A percentile compares a stretch with the other conserved stretches of the same genome.
phyloP scores from a whole-genome alignment of 306 rosid genomes.

The Sphenostylis stenocarpa region DNA sequence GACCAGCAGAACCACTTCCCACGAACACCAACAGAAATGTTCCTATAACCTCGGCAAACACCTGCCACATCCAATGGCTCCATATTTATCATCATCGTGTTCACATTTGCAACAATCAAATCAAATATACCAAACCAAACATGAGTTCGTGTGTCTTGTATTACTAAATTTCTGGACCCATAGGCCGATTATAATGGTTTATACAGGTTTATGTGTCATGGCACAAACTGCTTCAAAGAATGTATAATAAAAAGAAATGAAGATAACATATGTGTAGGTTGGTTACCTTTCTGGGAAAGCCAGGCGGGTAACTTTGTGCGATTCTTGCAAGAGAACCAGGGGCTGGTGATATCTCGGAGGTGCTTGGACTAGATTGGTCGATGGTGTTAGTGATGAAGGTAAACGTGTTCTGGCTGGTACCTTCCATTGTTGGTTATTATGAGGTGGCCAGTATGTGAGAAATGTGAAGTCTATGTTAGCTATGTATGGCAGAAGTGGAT shows the following conservation, averaged over 20 bases:
- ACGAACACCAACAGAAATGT: slow-evolving; percentile 77
- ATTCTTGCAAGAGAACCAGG: slow-evolving; percentile 2
- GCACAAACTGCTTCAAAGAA: background rate
- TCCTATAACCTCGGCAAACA: slow-evolving; percentile 72
- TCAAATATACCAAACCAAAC: background rate
- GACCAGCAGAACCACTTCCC: slow-evolving; percentile 68
- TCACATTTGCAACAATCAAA: background rate
- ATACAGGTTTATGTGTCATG: background rate
- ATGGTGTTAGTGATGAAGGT: background rate
- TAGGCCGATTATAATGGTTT: too few relatives aligned
- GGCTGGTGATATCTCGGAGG: background rate
- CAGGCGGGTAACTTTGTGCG: slow-evolving; percentile 47
- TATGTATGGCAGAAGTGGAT: background rate
- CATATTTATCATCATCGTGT: background rate
- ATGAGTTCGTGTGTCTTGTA: too few relatives aligned
- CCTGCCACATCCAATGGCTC: slow-evolving; percentile 29
- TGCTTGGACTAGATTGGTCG: slow-evolving; percentile 28
- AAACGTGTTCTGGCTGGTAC: background rate
- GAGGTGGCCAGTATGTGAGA: background rate
- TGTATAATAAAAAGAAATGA: background rate
- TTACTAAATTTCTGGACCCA: too few relatives aligned
- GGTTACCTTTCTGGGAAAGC: slow-evolving; percentile 54
- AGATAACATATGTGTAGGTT: background rate
- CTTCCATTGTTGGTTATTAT: slow-evolving; percentile 22
- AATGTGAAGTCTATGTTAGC: background rate